Evolutionary conservation across 805 yeast species (phyloP).

Genomic region (Kazachstania africana): DNA sequence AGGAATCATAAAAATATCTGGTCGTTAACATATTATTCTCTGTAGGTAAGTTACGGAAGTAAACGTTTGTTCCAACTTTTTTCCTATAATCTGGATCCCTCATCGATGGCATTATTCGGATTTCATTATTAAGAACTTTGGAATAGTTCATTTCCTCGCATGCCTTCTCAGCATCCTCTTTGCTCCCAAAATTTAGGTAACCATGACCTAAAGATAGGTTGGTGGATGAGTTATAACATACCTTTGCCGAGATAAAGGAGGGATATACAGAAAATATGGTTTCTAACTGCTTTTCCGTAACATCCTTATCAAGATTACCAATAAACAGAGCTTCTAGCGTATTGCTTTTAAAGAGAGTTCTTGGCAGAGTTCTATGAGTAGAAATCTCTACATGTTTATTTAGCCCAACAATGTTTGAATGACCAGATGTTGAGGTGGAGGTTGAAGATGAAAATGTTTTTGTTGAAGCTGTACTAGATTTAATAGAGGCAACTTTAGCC

Average conservation of each 20-base stretch:
- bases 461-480: too few species aligned
- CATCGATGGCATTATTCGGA: conserved; percentile 45
- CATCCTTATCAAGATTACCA: conserved; percentile 44
- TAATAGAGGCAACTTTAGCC: too few species aligned
- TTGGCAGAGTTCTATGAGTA: too few species aligned
- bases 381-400: too few species aligned
- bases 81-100: conserved; percentile 33
- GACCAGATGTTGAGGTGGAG: too few species aligned
- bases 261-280: conserved; percentile 32
- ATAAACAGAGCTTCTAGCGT: conserved; percentile 54
- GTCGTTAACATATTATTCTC: conserved; percentile 29
- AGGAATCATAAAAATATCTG: conserved; percentile 37
- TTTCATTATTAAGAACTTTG: conserved; percentile 30
- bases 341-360: too few species aligned
- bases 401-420: too few species aligned
- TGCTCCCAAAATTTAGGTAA: conserved; percentile 47
- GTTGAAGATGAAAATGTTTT: too few species aligned
- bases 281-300: conserved; percentile 38
- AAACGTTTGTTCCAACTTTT: conserved; percentile 42
- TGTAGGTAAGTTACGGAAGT: conserved; percentile 36
- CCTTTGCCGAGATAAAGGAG: conserved; percentile 44
- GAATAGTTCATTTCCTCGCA: conserved; percentile 46
- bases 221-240: conserved; percentile 43
- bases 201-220: conserved; percentile 61
- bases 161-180: conserved; percentile 43